phyloP scores from a whole-genome alignment of 176 grass and related monocot genomes.

The Carex kokanica region DNA sequence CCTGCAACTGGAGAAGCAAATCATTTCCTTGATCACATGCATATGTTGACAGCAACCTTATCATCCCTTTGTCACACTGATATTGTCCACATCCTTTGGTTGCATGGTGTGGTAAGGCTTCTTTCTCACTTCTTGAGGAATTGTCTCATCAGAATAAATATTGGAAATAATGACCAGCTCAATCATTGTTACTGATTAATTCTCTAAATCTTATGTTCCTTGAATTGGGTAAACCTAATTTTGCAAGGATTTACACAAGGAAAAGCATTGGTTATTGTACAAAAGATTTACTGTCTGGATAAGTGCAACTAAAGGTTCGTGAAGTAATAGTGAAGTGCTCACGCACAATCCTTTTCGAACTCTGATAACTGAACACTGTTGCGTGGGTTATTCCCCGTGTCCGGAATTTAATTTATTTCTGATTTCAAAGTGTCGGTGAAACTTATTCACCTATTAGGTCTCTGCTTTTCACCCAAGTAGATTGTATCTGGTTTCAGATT shows the following conservation, averaged over 20 bases:
- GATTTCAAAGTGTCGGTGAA: background rate
- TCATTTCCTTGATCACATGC: constrained; percentile 8
- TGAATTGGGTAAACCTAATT: background rate
- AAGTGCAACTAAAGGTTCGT: background rate
- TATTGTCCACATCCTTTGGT: constrained; percentile 19
- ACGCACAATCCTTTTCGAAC: background rate
- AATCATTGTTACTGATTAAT: background rate
- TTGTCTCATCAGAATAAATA: background rate
- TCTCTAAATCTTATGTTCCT: background rate
- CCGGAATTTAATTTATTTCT: background rate
- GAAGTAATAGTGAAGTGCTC: background rate
- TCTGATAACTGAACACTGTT: background rate
- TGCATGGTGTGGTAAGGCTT: constrained; percentile 17
- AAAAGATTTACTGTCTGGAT: too few species aligned
- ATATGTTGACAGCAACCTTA: background rate
- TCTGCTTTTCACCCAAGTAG: background rate
- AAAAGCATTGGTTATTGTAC: background rate
- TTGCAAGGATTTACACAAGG: background rate
- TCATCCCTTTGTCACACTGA: background rate
- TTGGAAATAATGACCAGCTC: background rate
- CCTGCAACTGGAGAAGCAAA: constrained; percentile 3
- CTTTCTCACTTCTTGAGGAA: background rate
- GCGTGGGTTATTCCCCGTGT: background rate
- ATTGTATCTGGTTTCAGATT: background rate
- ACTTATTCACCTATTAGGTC: background rate